Evolutionary conservation across 2,329 filamentous ascomycete species (phyloP).

Genomic region (Tympanopsis confertula): DNA sequence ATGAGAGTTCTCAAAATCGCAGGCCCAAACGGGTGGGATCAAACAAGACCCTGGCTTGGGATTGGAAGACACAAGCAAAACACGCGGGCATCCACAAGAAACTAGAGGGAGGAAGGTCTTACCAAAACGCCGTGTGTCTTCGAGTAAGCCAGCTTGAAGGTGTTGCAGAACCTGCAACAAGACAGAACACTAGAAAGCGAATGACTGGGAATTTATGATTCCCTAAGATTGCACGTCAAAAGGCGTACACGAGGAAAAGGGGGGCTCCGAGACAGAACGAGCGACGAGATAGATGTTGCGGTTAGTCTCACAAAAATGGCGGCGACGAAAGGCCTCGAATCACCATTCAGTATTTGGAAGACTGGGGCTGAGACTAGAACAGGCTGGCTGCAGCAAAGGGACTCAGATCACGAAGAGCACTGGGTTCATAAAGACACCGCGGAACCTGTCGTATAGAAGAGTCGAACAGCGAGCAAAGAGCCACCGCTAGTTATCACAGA

Average conservation of each 20-base stretch:
- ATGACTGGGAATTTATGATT: constrained; percentile 27
- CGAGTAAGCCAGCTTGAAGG: constrained; percentile 35
- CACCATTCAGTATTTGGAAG: constrained; percentile 16
- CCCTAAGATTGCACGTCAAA: too few species aligned
- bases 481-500: too few species aligned
- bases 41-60: too few species aligned
- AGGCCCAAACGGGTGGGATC: neutral
- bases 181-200: constrained; percentile 28
- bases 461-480: too few species aligned
- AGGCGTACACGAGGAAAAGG: too few species aligned
- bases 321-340: constrained; percentile 16
- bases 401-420: constrained; percentile 13
- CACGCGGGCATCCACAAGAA: too few species aligned
- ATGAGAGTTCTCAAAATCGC: constrained; percentile 4
- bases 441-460: too few species aligned
- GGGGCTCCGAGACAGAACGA: constrained; percentile 29
- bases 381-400: constrained; percentile 6
- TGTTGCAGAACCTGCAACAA: constrained; percentile 28
- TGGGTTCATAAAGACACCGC: too few species aligned
- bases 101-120: constrained; percentile 10
- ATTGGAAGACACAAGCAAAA: too few species aligned
- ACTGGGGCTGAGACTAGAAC: constrained; percentile 9
- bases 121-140: constrained; percentile 30
- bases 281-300: constrained; percentile 20
- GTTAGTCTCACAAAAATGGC: constrained; percentile 16